A percentile compares a stretch with the other conserved stretches of the same genome.
phyloP scores from a whole-genome alignment of 1,284 basidiomycete species.

The Ceratobasidium sp. region DNA sequence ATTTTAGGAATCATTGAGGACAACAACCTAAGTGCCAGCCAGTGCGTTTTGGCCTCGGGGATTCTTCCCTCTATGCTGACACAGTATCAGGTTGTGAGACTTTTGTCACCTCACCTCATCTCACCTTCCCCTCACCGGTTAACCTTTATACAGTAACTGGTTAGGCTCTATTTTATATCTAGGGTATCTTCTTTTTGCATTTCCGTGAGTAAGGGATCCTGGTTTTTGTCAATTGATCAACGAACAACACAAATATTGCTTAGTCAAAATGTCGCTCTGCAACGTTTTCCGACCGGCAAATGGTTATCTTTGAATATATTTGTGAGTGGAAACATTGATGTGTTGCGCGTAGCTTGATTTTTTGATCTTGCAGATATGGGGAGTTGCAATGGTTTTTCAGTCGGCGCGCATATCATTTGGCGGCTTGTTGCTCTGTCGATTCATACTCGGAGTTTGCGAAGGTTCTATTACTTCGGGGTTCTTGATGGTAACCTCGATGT shows the following conservation, averaged over 20 bases:
- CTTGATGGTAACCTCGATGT: slow-evolving; percentile 80
- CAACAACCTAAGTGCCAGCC: slow-evolving; percentile 53
- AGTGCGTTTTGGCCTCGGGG: slow-evolving; percentile 56
- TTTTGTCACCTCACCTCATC: slow-evolving; percentile 11
- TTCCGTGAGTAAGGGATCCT: slow-evolving; percentile 51
- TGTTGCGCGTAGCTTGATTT: not conserved
- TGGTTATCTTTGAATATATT: slow-evolving; percentile 65
- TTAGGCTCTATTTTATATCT: slow-evolving; percentile 38
- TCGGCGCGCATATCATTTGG: slow-evolving; percentile 71
- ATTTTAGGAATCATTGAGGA: slow-evolving; percentile 63
- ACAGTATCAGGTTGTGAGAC: slow-evolving; percentile 35
- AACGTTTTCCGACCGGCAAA: slow-evolving; percentile 77
- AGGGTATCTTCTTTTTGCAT: slow-evolving; percentile 46
- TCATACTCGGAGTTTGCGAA: slow-evolving; percentile 79
- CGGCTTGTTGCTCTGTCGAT: slow-evolving; percentile 72
- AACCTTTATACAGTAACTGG: slow-evolving; percentile 8
- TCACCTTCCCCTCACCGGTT: slow-evolving; percentile 52
- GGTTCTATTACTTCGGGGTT: slow-evolving; percentile 76
- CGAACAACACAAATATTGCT: slow-evolving; percentile 50
- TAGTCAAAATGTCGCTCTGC: slow-evolving; percentile 73
- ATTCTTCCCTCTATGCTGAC: not conserved
- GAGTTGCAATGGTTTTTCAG: slow-evolving; percentile 62
- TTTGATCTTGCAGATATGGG: slow-evolving; percentile 2
- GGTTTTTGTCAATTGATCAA: too few species aligned
- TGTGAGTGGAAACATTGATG: not conserved